Base-by-base conservation (phyloP, 176 grass and related monocot genomes). In the Dendrocalamus sinicus region DNA sequence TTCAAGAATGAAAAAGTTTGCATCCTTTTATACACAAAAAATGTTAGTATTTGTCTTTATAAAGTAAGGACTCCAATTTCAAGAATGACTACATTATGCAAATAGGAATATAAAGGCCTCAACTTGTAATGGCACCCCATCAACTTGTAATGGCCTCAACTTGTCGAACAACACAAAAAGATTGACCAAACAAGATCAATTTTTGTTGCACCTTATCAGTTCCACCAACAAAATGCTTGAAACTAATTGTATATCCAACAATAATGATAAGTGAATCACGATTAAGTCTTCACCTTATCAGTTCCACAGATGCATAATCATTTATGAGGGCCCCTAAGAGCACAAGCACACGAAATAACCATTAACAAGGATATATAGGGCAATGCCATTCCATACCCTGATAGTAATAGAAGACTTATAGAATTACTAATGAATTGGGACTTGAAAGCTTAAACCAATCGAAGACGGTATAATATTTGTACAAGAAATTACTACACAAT, bases 201-300 rank as follows among this genome's bases (percentile, higher is more conserved):
- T 17, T 3, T 2, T 54, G 10, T 28, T 55, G 62, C n/a, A 8
- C 68, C 35, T 32, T 19, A 0, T 32, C 32, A 32, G 32, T 32
- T 32, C 32, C 32, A 32, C 32, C 32, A 2, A 32, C 32, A 3
- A 32, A 9, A 10, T 13, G 9, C 37, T 72, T 2, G 16, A 61
- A 46, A 40, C 65, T 71, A 86, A 65, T 51, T 24, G 47, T 66
- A 82, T 8, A 82, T 76, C 73, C 47, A 6, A 32, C 28, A 82
- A 15, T 3, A 43, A 4, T 26, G 19, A 35, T 9, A 46, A 77
- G 2, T 9, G 4, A 62, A 48, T 20, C 68, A 23, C 13, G 12
- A 75, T 82, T 17, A 46, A 67, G 60, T 82, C 48, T 69, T 82
- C 78, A 82, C 65, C 28, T 40, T 13, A 59, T 81, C 54, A 77